Evolutionary conservation across 257 asterid genomes (phyloP).

Genomic region (Solanum rostratum): DNA sequence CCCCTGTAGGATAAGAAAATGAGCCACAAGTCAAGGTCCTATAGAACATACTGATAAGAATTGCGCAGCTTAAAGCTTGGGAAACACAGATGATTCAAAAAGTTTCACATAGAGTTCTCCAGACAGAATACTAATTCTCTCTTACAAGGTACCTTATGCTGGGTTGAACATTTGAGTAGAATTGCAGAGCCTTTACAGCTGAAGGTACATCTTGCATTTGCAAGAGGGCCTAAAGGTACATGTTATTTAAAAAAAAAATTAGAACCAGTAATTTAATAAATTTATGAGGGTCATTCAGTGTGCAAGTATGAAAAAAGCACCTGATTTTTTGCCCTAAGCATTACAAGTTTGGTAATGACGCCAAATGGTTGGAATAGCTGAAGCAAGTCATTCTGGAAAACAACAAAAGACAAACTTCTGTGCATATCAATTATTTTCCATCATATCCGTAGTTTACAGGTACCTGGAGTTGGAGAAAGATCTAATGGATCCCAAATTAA

Average conservation of each 20-base stretch:
- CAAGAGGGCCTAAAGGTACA: conserved; percentile 66
- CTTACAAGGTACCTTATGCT: conserved; percentile 54
- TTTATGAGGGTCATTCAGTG: not conserved
- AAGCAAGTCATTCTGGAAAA: conserved; percentile 78
- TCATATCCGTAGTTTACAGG: not conserved
- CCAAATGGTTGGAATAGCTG: conserved; percentile 99
- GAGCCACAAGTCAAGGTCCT: not conserved
- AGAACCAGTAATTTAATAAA: not conserved
- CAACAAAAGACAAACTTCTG: not conserved
- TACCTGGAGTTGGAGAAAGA: not conserved
- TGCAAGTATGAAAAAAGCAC: conserved; percentile 21
- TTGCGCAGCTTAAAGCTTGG: not conserved
- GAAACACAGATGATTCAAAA: not conserved
- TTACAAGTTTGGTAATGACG: conserved; percentile 78
- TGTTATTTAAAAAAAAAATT: not conserved
- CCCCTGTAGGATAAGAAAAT: conserved; percentile 44
- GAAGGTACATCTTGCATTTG: conserved; percentile 96
- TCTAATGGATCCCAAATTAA: not conserved
- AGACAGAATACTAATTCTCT: not conserved
- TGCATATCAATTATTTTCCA: not conserved
- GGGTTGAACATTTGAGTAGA: conserved; percentile 74
- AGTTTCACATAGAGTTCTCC: not conserved
- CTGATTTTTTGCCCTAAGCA: conserved; percentile 99
- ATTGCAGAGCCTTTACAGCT: conserved; percentile 84
- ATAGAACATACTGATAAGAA: not conserved